phyloP scores from a whole-genome alignment of 129 eudicot genomes.

The Erigeron canadensis region DNA sequence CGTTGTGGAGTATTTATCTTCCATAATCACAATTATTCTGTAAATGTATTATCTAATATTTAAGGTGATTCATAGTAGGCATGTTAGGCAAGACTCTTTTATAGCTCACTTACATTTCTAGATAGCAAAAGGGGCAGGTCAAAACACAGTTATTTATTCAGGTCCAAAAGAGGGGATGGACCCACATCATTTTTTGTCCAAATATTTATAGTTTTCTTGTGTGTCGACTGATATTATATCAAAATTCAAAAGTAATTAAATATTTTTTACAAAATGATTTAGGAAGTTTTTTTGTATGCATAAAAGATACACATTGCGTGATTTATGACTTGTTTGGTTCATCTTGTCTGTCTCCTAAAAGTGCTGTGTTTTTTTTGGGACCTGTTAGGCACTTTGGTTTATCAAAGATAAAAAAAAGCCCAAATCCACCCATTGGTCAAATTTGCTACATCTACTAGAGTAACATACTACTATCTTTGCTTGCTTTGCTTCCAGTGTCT shows the following conservation, averaged over 20 bases:
- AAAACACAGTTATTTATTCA: not conserved
- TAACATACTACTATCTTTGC: not conserved
- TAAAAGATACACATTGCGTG: not conserved
- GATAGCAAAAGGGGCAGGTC: not conserved
- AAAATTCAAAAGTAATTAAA: not conserved
- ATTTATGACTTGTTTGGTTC: not conserved
- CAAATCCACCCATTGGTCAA: too few relatives aligned
- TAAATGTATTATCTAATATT: not conserved
- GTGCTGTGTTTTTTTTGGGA: not conserved
- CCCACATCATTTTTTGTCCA: not conserved
- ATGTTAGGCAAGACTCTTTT: not conserved
- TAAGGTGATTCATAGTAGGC: not conserved
- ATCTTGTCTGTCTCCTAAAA: not conserved
- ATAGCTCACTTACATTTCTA: not conserved
- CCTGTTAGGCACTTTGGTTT: not conserved
- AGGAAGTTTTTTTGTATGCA: not conserved
- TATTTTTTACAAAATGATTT: not conserved
- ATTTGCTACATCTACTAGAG: too few relatives aligned
- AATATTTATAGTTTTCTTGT: not conserved
- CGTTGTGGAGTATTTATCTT: not conserved
- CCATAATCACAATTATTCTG: not conserved
- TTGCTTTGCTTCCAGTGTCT: not conserved
- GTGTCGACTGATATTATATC: not conserved
- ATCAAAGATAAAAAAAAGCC: too few relatives aligned
- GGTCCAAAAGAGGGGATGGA: not conserved